These are phyloP conservation scores for Luffa aegyptiaca DNA, from an alignment of 306 rosid species.

Conservation along the genomic window DNA sequence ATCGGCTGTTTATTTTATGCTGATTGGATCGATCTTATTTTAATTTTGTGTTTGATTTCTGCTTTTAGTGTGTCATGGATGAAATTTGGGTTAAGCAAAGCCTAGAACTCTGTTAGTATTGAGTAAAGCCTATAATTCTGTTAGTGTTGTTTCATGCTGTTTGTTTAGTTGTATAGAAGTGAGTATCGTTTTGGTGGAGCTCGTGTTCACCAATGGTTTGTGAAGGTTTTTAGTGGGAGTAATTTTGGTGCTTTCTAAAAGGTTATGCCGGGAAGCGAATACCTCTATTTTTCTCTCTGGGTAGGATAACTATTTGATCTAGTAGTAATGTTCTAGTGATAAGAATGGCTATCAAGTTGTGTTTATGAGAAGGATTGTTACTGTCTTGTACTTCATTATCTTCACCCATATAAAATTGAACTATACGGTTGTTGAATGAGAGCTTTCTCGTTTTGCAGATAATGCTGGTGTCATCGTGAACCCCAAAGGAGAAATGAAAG, in stretches of 20 bases:
- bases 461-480: constrained; percentile 12
- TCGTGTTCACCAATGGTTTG: not conserved
- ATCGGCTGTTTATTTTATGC: not conserved
- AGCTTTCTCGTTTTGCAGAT: not conserved
- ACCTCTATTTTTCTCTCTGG: not conserved
- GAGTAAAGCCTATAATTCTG: not conserved
- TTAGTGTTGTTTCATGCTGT: not conserved
- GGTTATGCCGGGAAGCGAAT: not conserved
- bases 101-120: not conserved
- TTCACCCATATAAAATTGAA: not conserved
- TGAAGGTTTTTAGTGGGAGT: not conserved
- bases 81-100: not conserved
- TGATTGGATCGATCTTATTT: not conserved
- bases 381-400: not conserved
- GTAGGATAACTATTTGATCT: not conserved
- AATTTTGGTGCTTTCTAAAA: not conserved
- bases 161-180: not conserved
- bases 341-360: not conserved
- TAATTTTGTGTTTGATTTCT: not conserved
- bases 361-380: not conserved
- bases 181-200: not conserved
- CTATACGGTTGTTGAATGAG: not conserved
- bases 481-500: constrained; percentile 18
- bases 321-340: not conserved
- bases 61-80: not conserved